Evolutionary conservation across 2,329 filamentous ascomycete genomes (phyloP).

Genomic region (Fusarium hostae): DNA sequence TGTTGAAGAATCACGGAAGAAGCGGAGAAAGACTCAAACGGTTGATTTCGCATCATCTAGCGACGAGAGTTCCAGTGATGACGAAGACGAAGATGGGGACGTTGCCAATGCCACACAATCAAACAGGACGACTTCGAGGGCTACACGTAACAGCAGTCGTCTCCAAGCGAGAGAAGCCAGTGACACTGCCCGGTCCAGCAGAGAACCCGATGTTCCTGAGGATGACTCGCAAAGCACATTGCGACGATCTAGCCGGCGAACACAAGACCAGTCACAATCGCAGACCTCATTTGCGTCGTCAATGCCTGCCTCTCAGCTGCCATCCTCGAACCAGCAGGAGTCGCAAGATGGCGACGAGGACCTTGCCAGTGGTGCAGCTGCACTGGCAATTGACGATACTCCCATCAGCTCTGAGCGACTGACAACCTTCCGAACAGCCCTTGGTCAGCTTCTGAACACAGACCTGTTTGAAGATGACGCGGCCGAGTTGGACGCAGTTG

Average conservation of each 20-base stretch:
- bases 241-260: conserved; percentile 55
- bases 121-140: conserved; percentile 41
- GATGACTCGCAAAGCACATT: conserved; percentile 49
- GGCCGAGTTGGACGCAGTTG: conserved; percentile 77
- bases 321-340: conserved; percentile 56
- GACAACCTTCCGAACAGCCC: conserved; percentile 77
- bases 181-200: conserved; percentile 41
- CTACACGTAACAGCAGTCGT: conserved; percentile 45
- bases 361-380: conserved; percentile 56
- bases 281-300: conserved; percentile 82
- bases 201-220: conserved; percentile 58
- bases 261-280: conserved; percentile 54
- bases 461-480: conserved; percentile 89
- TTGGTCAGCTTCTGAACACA: conserved; percentile 86
- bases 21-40: conserved; percentile 77
- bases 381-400: conserved; percentile 54
- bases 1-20: conserved; percentile 81
- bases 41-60: conserved; percentile 68
- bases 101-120: conserved; percentile 62
- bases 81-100: conserved; percentile 59
- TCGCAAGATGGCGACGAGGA: conserved; percentile 56
- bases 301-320: conserved; percentile 77
- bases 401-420: conserved; percentile 73
- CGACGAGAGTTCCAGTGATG: conserved; percentile 67
- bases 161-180: conserved; percentile 40